These are phyloP conservation scores for Vaccinium vitisidaea DNA, from an alignment of 148 eudicot species.

Conservation along the genomic window DNA sequence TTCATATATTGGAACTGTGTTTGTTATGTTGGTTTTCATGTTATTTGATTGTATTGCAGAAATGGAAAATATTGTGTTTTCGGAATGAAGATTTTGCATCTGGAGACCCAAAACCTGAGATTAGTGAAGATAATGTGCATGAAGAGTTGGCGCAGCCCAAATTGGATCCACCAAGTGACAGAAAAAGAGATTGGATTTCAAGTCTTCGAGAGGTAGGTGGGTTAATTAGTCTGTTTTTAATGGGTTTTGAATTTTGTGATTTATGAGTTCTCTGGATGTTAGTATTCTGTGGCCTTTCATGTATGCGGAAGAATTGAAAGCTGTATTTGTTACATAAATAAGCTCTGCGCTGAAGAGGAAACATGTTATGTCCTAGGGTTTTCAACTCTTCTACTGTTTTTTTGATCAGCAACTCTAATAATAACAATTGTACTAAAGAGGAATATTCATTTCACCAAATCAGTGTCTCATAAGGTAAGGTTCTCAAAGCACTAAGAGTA, in stretches of 20 bases:
- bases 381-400: not conserved
- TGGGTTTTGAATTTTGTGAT: not conserved
- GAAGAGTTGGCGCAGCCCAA: constrained; percentile 51
- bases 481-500: not conserved
- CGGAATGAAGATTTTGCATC: constrained; percentile 55
- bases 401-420: not conserved
- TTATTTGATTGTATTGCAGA: constrained; percentile 30
- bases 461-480: not conserved
- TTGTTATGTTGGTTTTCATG: not conserved
- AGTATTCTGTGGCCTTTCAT: not conserved
- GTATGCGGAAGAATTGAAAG: not conserved
- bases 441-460: not conserved
- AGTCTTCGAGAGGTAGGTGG: constrained; percentile 46
- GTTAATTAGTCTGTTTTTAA: not conserved
- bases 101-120: constrained; percentile 47
- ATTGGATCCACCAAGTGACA: constrained; percentile 29
- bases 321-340: not conserved
- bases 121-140: constrained; percentile 37
- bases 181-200: constrained; percentile 42
- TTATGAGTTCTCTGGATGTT: not conserved
- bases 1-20: not conserved
- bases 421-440: not conserved
- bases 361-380: not conserved
- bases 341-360: not conserved
- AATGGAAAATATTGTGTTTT: constrained; percentile 69